Base-by-base conservation (phyloP, 2,329 filamentous ascomycete genomes). In the Claviceps humidiphila region DNA sequence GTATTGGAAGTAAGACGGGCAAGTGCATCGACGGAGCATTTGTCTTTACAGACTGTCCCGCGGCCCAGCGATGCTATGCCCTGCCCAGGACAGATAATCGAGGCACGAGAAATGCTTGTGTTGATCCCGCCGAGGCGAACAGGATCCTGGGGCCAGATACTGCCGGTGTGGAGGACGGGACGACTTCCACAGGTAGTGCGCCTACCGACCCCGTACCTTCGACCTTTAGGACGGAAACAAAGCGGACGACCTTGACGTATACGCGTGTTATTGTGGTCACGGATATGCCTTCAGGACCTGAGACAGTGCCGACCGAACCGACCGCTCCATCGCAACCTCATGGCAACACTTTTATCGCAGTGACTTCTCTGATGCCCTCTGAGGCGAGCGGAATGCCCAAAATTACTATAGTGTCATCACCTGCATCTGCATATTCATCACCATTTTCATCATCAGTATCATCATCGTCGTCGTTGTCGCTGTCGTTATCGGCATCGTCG, bases 91-190 rank as follows among this genome's bases (percentile, higher is more conserved):
- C 69, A 40, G 71, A 63, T 11, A 69, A 68, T 0, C 58, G 59
- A 0, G 78, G 76, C 3, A 74, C 78, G 9, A 61, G 67, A 51
- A 65, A 82, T 24, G 70, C 68, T 2, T 82, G 79, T 55, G 65
- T 67, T 30, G 64, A 73, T 48, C 58, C 63, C 9, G 59, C 60
- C 2, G 62, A 64, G 2, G 78, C 75, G 0, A 59, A 65, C 43
- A 61, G 58, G 4, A 64, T 77, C 7, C 63, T 81, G 3, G 74
- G 71, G 7, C 57, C 51, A 26, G 54, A 44, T n/a, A 55, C 51
- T 1, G 9, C 30, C 30, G 30, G 30, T 11, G 30, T 9, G 9
- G 52, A 44, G 49, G 55, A 45, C 11, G 30, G 30, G 30, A 43
- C 47, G 26, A 53, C 53, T 20, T 53, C 44, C 17, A 48, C 52